phyloP scores from a whole-genome alignment of 495 filamentous ascomycete genomes.

The Xylaria acuta region DNA sequence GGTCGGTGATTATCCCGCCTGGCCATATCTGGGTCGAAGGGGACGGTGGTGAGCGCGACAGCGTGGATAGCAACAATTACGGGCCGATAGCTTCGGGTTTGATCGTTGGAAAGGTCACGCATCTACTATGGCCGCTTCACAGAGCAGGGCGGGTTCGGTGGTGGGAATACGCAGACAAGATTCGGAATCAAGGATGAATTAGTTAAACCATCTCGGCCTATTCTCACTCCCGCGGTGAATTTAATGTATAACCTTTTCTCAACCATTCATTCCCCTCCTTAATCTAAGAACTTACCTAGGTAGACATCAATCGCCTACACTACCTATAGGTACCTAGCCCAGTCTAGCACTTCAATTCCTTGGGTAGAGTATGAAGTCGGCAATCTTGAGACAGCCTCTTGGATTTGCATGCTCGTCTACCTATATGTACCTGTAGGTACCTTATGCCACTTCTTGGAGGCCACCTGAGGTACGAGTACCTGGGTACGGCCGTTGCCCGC shows the following conservation, averaged over 20 bases:
- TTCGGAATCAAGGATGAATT: constrained; percentile 23
- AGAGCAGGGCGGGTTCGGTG: constrained; percentile 58
- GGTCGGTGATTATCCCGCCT: constrained; percentile 63
- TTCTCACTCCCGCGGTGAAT: background rate
- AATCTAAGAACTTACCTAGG: background rate
- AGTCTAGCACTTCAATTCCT: background rate
- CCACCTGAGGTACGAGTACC: background rate
- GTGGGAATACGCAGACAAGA: constrained; percentile 52
- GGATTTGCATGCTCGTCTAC: no score
- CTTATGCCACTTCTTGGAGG: no score
- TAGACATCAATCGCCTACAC: background rate
- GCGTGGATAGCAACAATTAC: constrained; percentile 76
- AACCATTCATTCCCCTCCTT: no score
- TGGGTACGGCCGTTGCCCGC: background rate
- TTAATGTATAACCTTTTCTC: background rate
- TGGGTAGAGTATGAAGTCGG: background rate
- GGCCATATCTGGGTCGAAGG: constrained; percentile 85
- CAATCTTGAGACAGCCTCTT: no score
- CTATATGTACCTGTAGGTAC: no score
- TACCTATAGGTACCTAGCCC: no score
- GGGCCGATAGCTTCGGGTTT: constrained; percentile 69
- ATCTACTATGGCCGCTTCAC: constrained; percentile 65
- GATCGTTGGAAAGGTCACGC: constrained; percentile 67
- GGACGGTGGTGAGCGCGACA: constrained; percentile 63
- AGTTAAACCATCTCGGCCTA: background rate